Conservation (phyloP, 371 early-diverging fungal species). For the Umbelopsis sp. region DNA sequence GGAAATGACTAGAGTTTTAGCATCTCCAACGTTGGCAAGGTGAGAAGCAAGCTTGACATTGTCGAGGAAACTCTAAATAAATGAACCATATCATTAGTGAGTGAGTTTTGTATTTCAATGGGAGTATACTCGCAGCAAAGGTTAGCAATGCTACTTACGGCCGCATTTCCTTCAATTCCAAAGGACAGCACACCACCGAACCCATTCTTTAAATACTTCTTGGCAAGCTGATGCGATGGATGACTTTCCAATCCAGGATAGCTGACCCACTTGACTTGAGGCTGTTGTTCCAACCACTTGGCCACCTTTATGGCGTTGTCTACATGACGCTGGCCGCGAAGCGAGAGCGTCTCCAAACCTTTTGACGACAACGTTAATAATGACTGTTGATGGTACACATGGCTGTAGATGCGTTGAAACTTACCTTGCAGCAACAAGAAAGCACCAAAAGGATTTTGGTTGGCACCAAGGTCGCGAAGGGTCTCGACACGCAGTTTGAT, state of each 20-base stretch:
- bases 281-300: slow-evolving; percentile 71
- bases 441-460: slow-evolving; percentile 83
- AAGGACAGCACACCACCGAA: slow-evolving; percentile 89
- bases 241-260: slow-evolving; percentile 83
- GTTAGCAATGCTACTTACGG: slow-evolving; percentile 16
- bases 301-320: slow-evolving; percentile 81
- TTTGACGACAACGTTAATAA: neutral
- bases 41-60: slow-evolving; percentile 78
- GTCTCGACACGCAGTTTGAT: slow-evolving; percentile 80
- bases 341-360: slow-evolving; percentile 82
- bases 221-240: slow-evolving; percentile 74
- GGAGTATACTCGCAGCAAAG: no score
- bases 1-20: slow-evolving; percentile 84
- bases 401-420: no score
- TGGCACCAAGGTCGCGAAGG: slow-evolving; percentile 84
- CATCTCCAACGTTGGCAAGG: slow-evolving; percentile 91
- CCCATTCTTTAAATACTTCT: slow-evolving; percentile 74
- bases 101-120: no score
- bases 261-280: slow-evolving; percentile 75
- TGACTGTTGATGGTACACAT: no score
- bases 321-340: slow-evolving; percentile 87
- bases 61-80: slow-evolving; percentile 61
- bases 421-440: slow-evolving; percentile 82
- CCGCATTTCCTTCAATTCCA: slow-evolving; percentile 71
- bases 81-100: neutral